Evolutionary conservation across 2,329 filamentous ascomycete genomes (phyloP), one percentile per base, ranked within the genome.

Genomic region (Microcyclospora tardicrescens): DNA sequence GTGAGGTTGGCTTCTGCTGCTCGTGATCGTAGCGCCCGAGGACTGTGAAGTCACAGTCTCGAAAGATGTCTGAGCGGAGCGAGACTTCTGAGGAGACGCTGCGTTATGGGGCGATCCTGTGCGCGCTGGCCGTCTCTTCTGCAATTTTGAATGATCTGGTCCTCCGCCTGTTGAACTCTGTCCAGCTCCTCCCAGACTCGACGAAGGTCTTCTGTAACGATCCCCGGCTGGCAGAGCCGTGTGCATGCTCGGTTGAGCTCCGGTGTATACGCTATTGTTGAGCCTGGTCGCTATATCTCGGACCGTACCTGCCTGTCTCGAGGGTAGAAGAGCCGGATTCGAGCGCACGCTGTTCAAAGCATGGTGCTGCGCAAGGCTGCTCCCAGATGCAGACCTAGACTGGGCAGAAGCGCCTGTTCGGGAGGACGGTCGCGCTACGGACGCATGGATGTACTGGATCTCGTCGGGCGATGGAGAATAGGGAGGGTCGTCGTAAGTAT

Each of bases 251-350:
- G 39, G 43, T 12, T 33, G 33, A 19, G 32, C 41, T 19, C 44
- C 46, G 11, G 40, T 38, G 8, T 36, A 38, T 6, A 44, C 48
- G 27, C 45, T 42, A 54, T 79, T 75, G 59, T 89, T 82, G 62
- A 89, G 91, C 39, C 74, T 78, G 60, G 79, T 84, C 52, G 83
- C 78, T 45, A 91, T 67, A 55, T 91, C 83, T 61, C 80, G 84
- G 49, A 91, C 81, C n/a, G 40, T 47, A 19, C 54, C 53, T 14
- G 43, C 41, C 28, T 43, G 43, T 28, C 52, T 43, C 15, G 55
- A 52, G 12, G 54, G 50, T 15, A 55, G 47, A 16, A 55, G 45
- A 10, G 52, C 52, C 13, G 55, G 53, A 27, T 47, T 50, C 27
- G 54, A 57, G 34, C 46, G 49, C 24, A 39, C 45, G 38, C 41